These are phyloP conservation scores for Waltiozyma sp. DNA, from an alignment of 1,139 yeast species.

Conservation along the genomic window DNA sequence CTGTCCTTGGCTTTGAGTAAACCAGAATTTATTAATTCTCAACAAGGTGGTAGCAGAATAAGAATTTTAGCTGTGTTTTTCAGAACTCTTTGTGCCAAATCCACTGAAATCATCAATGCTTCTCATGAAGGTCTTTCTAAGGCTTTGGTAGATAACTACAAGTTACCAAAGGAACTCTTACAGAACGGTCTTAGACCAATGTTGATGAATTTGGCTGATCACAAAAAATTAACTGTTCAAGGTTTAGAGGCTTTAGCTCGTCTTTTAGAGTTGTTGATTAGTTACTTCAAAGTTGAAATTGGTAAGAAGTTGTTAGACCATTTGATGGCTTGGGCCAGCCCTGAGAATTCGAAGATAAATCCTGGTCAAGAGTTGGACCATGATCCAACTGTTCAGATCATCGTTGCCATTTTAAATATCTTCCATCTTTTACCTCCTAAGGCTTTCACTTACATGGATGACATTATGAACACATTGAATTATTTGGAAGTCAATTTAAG, in stretches of 20 bases:
- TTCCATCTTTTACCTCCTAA: slow-evolving; percentile 88
- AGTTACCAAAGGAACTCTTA: slow-evolving; percentile 81
- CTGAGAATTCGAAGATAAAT: slow-evolving; percentile 57
- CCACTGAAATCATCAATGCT: slow-evolving; percentile 83
- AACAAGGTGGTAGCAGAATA: slow-evolving; percentile 75
- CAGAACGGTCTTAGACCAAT: slow-evolving; percentile 94
- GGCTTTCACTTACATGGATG: slow-evolving; percentile 87
- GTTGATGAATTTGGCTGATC: slow-evolving; percentile 90
- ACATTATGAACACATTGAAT: slow-evolving; percentile 64
- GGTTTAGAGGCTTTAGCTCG: slow-evolving; percentile 90
- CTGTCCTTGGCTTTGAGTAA: slow-evolving; percentile 76
- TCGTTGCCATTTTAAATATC: slow-evolving; percentile 82
- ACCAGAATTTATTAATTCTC: slow-evolving; percentile 58
- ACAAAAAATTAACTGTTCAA: slow-evolving; percentile 76
- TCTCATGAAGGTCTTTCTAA: slow-evolving; percentile 82
- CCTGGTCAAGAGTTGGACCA: slow-evolving; percentile 69
- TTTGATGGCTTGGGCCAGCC: slow-evolving; percentile 93
- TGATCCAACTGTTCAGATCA: slow-evolving; percentile 73
- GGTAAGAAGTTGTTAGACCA: slow-evolving; percentile 91
- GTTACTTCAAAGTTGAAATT: slow-evolving; percentile 92
- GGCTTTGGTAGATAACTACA: slow-evolving; percentile 76
- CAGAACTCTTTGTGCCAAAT: slow-evolving; percentile 80
- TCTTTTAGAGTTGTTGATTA: slow-evolving; percentile 72
- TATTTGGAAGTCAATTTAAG: slow-evolving; percentile 76
- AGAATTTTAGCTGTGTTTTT: slow-evolving; percentile 88